Percentiles rank a stretch among this genome's conserved stretches.
Conservation (phyloP, 257 asterid genomes). For the Solanum ossicruentum region DNA sequence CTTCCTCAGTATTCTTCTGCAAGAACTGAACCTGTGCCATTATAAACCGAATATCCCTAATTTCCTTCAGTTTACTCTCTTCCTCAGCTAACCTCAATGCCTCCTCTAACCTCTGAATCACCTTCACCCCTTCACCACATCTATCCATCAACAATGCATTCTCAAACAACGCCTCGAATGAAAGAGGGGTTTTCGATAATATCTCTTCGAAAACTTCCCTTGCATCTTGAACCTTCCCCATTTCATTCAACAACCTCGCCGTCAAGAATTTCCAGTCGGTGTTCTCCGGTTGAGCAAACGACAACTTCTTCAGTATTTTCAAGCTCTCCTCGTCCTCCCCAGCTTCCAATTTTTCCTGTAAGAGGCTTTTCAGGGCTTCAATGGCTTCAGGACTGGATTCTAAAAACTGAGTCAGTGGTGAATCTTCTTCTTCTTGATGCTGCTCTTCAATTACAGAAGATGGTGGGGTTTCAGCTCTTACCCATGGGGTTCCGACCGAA, state of each 20-base stretch:
- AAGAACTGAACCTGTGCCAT: constrained; percentile 81
- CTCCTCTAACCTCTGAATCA: constrained; percentile 47
- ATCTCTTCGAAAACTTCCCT: constrained; percentile 49
- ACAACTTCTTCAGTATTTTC: constrained; percentile 30
- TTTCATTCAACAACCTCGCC: constrained; percentile 54
- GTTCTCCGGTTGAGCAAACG: constrained; percentile 56
- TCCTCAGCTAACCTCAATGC: constrained; percentile 57
- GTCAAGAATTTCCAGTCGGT: constrained; percentile 51
- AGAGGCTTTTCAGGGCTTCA: constrained; percentile 38
- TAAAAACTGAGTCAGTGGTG: constrained; percentile 33
- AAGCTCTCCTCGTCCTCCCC: constrained; percentile 65
- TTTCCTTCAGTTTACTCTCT: constrained; percentile 48
- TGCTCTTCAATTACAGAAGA: constrained; percentile 19
- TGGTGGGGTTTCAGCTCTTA: constrained; percentile 15
- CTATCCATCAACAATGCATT: constrained; percentile 69
- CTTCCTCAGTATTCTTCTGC: constrained; percentile 76
- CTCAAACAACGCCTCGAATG: constrained; percentile 60
- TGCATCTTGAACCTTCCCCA: constrained; percentile 51
- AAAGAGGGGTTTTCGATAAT: constrained; percentile 32
- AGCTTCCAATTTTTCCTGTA: constrained; percentile 50
- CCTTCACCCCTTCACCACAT: constrained; percentile 55
- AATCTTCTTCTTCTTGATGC: constrained; percentile 1
- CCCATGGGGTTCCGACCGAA: constrained; percentile 11
- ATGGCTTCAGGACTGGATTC: constrained; percentile 44
- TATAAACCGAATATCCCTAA: constrained; percentile 67